Percentiles rank a stretch among this genome's conserved stretches.
phyloP scores from a whole-genome alignment of 2,329 filamentous ascomycete species.

The Curvularia spicifera region DNA sequence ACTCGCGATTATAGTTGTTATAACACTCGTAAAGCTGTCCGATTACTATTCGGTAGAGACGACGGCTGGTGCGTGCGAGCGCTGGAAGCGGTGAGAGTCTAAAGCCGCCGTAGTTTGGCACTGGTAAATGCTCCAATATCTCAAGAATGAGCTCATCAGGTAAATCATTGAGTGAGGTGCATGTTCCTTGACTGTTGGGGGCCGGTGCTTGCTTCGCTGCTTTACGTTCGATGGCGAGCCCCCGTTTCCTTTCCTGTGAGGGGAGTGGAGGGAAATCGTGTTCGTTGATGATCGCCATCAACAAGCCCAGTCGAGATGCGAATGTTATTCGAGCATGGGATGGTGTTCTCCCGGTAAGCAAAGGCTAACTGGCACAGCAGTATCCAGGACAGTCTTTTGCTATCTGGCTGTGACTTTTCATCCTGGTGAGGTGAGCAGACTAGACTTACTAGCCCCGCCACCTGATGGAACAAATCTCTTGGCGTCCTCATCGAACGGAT shows the following conservation, averaged over 20 bases:
- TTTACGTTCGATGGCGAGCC: not conserved
- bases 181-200: not conserved
- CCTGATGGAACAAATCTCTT: not conserved
- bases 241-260: constrained; percentile 12
- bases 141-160: constrained; percentile 39
- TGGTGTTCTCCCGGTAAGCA: not conserved
- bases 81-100: constrained; percentile 27
- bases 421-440: not conserved
- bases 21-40: constrained; percentile 31
- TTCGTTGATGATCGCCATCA: constrained; percentile 25
- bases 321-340: not conserved
- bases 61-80: constrained; percentile 32
- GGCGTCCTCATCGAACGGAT: not conserved
- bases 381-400: not conserved
- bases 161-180: constrained; percentile 28
- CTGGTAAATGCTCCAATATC: constrained; percentile 34
- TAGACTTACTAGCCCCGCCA: not conserved
- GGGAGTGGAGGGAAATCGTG: constrained; percentile 33
- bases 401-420: not conserved
- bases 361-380: not conserved
- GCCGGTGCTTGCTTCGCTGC: not conserved
- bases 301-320: too few species aligned
- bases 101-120: constrained; percentile 18
- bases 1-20: constrained; percentile 31
- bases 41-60: constrained; percentile 31